A percentile compares a stretch with the other conserved stretches of the same genome.
These are phyloP conservation scores for Symmetrospora coprosmae DNA, from an alignment of 768 basidiomycete species.

Conservation along the genomic window DNA sequence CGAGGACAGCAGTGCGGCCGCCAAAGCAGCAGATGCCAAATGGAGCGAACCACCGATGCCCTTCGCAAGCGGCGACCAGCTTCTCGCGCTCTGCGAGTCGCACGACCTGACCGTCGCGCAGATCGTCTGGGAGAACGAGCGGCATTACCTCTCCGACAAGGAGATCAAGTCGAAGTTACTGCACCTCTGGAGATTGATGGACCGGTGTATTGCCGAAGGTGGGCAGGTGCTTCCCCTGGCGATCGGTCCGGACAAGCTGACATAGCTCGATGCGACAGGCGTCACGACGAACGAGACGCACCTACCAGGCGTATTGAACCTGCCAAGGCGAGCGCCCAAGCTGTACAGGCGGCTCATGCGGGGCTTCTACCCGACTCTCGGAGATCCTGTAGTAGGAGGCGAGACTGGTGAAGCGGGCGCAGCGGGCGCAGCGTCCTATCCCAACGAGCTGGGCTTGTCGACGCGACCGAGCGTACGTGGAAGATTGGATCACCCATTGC, in stretches of 20 bases:
- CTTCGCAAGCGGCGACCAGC: constrained; percentile 33
- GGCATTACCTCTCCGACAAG: constrained; percentile 17
- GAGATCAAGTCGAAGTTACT: constrained; percentile 25
- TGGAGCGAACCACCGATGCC: constrained; percentile 27
- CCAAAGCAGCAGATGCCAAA: neutral
- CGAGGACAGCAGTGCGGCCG: neutral
- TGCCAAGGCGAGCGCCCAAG: constrained; percentile 71
- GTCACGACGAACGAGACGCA: constrained; percentile 62
- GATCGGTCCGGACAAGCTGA: neutral
- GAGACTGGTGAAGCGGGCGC: neutral
- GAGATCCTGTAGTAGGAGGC: neutral
- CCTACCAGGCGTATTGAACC: constrained; percentile 70
- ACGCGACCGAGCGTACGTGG: neutral
- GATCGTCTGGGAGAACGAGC: constrained; percentile 77
- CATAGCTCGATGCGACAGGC: constrained; percentile 50
- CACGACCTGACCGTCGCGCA: constrained; percentile 56
- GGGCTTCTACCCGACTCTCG: constrained; percentile 28
- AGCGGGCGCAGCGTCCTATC: neutral
- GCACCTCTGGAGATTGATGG: constrained; percentile 19
- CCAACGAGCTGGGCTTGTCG: too few relatives aligned
- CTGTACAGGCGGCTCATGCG: constrained; percentile 49
- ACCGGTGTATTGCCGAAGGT: constrained; percentile 1
- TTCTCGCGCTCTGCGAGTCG: constrained; percentile 31
- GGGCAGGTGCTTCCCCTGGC: too few relatives aligned
- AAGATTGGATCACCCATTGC: constrained; percentile 21